Conservation (phyloP, 2,329 filamentous ascomycete species). For the Fusarium nanum region DNA sequence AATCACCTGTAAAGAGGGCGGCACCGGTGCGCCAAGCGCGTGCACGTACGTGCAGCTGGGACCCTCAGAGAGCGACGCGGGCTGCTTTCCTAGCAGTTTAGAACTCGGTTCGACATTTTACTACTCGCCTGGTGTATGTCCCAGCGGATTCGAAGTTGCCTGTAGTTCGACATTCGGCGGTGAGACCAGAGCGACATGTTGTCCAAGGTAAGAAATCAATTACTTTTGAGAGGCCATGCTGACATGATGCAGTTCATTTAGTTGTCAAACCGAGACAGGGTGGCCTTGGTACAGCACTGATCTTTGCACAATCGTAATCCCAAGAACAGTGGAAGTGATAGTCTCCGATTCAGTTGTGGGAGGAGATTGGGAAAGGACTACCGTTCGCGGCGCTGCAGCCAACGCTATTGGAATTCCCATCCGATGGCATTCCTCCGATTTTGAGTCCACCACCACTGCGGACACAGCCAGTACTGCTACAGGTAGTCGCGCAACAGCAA, state of each 20-base stretch:
- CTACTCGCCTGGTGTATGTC: constrained; percentile 2
- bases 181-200: constrained; percentile 16
- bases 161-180: not conserved
- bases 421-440: constrained; percentile 19
- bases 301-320: constrained; percentile 1
- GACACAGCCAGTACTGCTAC: not conserved
- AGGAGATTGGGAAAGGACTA: constrained; percentile 6
- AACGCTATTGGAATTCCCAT: constrained; percentile 16
- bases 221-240: not conserved
- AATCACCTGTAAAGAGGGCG: not conserved
- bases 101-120: not conserved
- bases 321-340: not conserved
- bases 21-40: not conserved
- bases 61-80: not conserved
- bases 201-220: constrained; percentile 1
- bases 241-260: constrained; percentile 3
- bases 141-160: constrained; percentile 5
- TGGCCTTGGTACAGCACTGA: constrained; percentile 25
- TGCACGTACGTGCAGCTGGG: constrained; percentile 12
- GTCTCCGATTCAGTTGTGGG: constrained; percentile 5
- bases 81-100: constrained; percentile 2
- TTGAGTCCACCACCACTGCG: not conserved
- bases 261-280: not conserved
- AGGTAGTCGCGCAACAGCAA: too few relatives aligned
- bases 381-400: not conserved